phyloP scores from a whole-genome alignment of 1,284 basidiomycete species.

The Omphalotus olearius region DNA sequence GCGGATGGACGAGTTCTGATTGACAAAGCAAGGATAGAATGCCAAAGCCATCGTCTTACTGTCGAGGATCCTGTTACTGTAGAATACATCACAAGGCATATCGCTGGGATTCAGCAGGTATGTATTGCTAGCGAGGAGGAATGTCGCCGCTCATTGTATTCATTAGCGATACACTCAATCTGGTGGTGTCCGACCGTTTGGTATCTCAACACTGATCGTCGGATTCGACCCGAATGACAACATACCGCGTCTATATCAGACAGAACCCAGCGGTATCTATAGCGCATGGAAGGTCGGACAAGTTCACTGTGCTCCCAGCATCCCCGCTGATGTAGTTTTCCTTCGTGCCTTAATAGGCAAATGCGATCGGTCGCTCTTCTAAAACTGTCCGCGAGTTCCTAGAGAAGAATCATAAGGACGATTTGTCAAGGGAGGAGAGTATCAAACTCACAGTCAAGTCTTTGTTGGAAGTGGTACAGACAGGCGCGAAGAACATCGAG shows the following conservation, averaged over 20 bases:
- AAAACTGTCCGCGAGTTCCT: constrained; percentile 99
- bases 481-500: constrained; percentile 99
- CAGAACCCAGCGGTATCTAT: constrained; percentile 97
- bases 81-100: constrained; percentile 97
- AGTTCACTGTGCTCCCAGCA: background rate
- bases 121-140: constrained; percentile 16
- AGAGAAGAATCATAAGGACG: constrained; percentile 97
- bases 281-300: constrained; percentile 92
- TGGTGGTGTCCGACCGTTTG: constrained; percentile 97
- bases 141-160: constrained; percentile 5
- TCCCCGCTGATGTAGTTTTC: constrained; percentile 1
- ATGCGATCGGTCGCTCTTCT: constrained; percentile 94
- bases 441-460: constrained; percentile 97
- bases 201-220: constrained; percentile 94
- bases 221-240: constrained; percentile 96
- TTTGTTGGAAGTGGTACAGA: constrained; percentile 97
- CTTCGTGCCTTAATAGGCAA: constrained; percentile 63
- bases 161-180: constrained; percentile 94
- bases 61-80: constrained; percentile 98
- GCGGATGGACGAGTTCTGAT: constrained; percentile 98
- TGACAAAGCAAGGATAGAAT: constrained; percentile 97
- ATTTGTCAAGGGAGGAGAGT: constrained; percentile 82
- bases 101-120: constrained; percentile 97
- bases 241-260: constrained; percentile 89
- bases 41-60: constrained; percentile 95